A percentile compares a stretch with the other conserved stretches of the same genome.
Evolutionary conservation across 2,329 filamentous ascomycete genomes (phyloP).

Genomic region (Penicillium expansum): DNA sequence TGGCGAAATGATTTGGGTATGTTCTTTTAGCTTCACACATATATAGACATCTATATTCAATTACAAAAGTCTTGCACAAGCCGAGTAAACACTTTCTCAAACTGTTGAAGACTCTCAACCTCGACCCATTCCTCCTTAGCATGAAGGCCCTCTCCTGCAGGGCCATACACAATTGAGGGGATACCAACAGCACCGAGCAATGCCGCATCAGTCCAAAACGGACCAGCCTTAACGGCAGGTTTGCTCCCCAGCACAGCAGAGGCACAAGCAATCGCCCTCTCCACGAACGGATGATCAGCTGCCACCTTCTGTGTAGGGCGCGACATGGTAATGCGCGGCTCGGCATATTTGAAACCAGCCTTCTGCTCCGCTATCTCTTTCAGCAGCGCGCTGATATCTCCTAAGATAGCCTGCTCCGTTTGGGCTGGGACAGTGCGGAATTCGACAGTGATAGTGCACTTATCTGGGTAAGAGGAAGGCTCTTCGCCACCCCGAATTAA

Average conservation of each 20-base stretch:
- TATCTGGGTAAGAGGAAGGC: constrained; percentile 51
- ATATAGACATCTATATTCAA: background rate
- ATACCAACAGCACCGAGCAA: constrained; percentile 48
- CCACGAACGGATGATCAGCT: constrained; percentile 43
- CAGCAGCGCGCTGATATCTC: constrained; percentile 42
- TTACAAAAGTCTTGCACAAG: constrained; percentile 24
- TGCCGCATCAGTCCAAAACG: constrained; percentile 55
- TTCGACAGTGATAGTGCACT: constrained; percentile 51
- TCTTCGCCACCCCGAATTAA: constrained; percentile 54
- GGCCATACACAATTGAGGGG: constrained; percentile 49
- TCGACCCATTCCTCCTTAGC: constrained; percentile 52
- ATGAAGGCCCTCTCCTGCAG: constrained; percentile 51
- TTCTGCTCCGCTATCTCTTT: constrained; percentile 32
- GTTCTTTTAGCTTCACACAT: background rate
- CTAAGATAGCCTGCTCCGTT: constrained; percentile 36
- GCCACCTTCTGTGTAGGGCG: constrained; percentile 46
- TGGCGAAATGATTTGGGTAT: background rate
- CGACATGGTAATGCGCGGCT: constrained; percentile 42
- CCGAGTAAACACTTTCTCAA: constrained; percentile 24
- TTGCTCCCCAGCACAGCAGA: constrained; percentile 26
- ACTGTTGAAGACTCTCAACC: constrained; percentile 42
- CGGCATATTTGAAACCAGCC: constrained; percentile 40
- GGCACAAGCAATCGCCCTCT: constrained; percentile 32
- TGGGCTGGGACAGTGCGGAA: constrained; percentile 50
- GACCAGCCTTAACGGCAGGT: constrained; percentile 28